Evolutionary conservation across 495 filamentous ascomycete species (phyloP).

Genomic region (Talaromyces proteolyticus): DNA sequence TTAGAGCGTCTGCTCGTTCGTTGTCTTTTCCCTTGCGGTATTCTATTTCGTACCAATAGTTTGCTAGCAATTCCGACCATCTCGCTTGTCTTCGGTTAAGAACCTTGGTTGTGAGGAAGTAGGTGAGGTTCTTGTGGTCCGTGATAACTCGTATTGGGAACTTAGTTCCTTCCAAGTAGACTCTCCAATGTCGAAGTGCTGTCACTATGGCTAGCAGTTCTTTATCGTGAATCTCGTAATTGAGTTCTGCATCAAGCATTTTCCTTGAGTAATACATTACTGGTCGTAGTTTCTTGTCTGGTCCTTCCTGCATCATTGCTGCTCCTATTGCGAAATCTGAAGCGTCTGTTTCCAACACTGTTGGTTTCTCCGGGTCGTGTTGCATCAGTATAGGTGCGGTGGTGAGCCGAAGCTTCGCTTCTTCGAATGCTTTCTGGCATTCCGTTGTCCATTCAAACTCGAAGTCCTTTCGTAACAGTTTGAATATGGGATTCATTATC

Average conservation of each 20-base stretch:
- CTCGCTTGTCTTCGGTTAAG: background rate
- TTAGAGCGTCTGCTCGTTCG: conserved; percentile 9
- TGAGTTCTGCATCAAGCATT: background rate
- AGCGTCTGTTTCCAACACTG: conserved; percentile 8
- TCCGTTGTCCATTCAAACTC: conserved; percentile 1
- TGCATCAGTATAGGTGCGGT: conserved; percentile 7
- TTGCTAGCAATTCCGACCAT: background rate
- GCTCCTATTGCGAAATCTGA: conserved; percentile 4
- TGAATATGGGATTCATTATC: background rate
- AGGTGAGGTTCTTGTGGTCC: background rate
- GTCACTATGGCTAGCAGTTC: background rate
- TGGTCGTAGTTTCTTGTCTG: background rate
- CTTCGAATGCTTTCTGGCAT: background rate
- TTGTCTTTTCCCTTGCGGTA: conserved; percentile 18
- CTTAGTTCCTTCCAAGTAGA: background rate
- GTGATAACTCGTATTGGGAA: background rate
- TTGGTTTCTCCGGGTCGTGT: conserved; percentile 7
- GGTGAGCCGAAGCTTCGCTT: conserved; percentile 1
- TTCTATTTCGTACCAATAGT: conserved; percentile 7
- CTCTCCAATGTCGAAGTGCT: background rate
- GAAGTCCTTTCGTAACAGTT: conserved; percentile 1
- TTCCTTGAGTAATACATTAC: background rate
- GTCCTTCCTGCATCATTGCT: background rate
- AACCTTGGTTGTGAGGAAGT: background rate
- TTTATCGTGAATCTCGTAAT: background rate